Evolutionary conservation across 495 filamentous ascomycete genomes (phyloP), one percentile per base, ranked within the genome.

Genomic region (Paragyromitra xinjiangensis): DNA sequence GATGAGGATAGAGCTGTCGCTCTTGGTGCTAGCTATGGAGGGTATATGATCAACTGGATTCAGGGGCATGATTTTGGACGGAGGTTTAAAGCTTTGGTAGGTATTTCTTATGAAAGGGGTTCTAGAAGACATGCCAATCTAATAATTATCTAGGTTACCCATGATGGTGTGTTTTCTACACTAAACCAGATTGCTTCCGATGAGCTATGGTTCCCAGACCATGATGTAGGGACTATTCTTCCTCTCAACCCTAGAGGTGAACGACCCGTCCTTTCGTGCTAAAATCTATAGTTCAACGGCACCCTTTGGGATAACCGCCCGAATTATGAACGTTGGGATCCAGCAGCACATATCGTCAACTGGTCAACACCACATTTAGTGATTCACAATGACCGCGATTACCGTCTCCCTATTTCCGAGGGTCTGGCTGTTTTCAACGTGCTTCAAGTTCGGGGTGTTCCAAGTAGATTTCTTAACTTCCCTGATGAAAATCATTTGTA

Each of bases 331-430:
- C 86, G 88, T 69, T 98, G 93, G 93, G 91, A 96, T 83, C 95
- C 95, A 0, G 89, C 92, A 7, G 71, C 58, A n/a, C 86, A 89
- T 0, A 86, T 83, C 44, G 81, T 87, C 50, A 86, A 91, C 69
- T 98, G 94, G 95, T 85, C 87, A 2, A 98, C 95, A 8, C 95
- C 95, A 14, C 89, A 95, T 50, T 66, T 88, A 83, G 87, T 97
- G 79, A 94, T 98, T 64, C 95, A 98, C 84, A 94, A 89, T 82
- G 93, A 95, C 81, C 87, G 95, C 24, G 95, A 98, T 83, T 98
- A 98, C 83, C 89, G 95, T 7, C 84, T 98, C n/a, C 92, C 94
- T 3, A 90, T 97, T 59, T 86, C 85, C 0, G 94, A 97, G 82
- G 95, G 94, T 0, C 84, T 97, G 42, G 89, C 94, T 4, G 91